Percentiles rank a stretch among this genome's conserved stretches.
Evolutionary conservation across 2,329 filamentous ascomycete genomes (phyloP).

Genomic region (Aureobasidium melanogenum): DNA sequence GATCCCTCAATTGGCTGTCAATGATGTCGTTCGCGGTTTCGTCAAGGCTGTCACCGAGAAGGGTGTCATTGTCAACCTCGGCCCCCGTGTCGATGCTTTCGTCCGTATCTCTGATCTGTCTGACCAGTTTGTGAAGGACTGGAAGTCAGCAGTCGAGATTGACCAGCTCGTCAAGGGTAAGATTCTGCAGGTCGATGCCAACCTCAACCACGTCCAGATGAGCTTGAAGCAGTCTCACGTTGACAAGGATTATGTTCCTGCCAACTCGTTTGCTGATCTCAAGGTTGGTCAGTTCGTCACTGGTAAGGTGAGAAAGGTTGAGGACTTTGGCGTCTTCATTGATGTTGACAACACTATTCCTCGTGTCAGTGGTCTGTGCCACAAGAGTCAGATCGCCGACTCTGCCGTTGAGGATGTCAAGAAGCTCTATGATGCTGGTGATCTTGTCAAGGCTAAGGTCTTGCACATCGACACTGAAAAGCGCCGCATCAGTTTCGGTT

Average conservation of each 20-base stretch:
- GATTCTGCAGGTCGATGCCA: slow-evolving; percentile 61
- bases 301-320: slow-evolving; percentile 85
- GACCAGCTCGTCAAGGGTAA: slow-evolving; percentile 89
- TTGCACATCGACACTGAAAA: slow-evolving; percentile 67
- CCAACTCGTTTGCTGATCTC: slow-evolving; percentile 66
- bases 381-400: slow-evolving; percentile 86
- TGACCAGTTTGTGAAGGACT: slow-evolving; percentile 86
- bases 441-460: slow-evolving; percentile 86
- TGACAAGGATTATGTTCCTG: slow-evolving; percentile 67
- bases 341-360: slow-evolving; percentile 69
- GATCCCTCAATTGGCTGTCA: slow-evolving; percentile 61
- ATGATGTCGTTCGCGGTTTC: slow-evolving; percentile 81
- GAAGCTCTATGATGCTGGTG: slow-evolving; percentile 82
- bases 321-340: slow-evolving; percentile 92
- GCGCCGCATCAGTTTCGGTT: slow-evolving; percentile 74
- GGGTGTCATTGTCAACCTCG: slow-evolving; percentile 78
- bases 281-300: slow-evolving; percentile 73
- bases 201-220: slow-evolving; percentile 67
- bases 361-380: slow-evolving; percentile 88
- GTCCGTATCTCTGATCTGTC: slow-evolving; percentile 84
- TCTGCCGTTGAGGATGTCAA: slow-evolving; percentile 72
- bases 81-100: slow-evolving; percentile 70
- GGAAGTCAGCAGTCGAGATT: slow-evolving; percentile 80
- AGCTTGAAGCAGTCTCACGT: slow-evolving; percentile 79
- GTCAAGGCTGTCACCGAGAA: slow-evolving; percentile 84